Conservation (phyloP, 768 basidiomycete genomes). For the Termitomyces sp. region DNA sequence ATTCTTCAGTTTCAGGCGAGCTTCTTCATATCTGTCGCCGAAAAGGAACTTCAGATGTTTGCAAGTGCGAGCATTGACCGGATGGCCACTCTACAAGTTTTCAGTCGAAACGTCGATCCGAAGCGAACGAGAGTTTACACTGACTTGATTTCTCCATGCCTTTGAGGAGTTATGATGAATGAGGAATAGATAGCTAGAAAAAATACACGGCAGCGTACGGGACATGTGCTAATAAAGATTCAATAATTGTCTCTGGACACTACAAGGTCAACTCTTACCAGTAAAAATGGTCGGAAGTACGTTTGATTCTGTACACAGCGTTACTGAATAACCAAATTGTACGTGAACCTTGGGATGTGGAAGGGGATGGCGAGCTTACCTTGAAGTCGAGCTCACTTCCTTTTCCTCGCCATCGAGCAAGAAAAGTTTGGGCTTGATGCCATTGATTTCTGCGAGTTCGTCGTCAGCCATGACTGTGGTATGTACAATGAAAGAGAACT, state of each 20-base stretch:
- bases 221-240: constrained; percentile 21
- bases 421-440: constrained; percentile 41
- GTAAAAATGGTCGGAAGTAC: constrained; percentile 39
- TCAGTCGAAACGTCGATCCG: neutral
- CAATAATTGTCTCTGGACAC: neutral
- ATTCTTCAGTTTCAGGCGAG: constrained; percentile 37
- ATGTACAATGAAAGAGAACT: neutral
- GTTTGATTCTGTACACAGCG: constrained; percentile 35
- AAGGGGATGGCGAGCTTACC: constrained; percentile 7
- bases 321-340: constrained; percentile 21
- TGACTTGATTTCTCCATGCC: constrained; percentile 29
- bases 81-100: constrained; percentile 20
- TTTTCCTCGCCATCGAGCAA: constrained; percentile 42
- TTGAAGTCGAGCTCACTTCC: constrained; percentile 35
- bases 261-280: constrained; percentile 19
- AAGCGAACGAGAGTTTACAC: neutral
- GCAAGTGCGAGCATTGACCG: constrained; percentile 42
- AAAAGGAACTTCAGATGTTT: constrained; percentile 40
- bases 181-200: neutral
- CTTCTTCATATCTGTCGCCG: constrained; percentile 41
- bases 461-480: constrained; percentile 24
- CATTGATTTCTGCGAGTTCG: constrained; percentile 46
- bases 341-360: neutral
- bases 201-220: constrained; percentile 17
- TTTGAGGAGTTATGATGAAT: neutral